A percentile compares a stretch with the other conserved stretches of the same genome.
Conservation (phyloP, 2,329 filamentous ascomycete species). For the Hymenotorrendiella dingleyae region DNA sequence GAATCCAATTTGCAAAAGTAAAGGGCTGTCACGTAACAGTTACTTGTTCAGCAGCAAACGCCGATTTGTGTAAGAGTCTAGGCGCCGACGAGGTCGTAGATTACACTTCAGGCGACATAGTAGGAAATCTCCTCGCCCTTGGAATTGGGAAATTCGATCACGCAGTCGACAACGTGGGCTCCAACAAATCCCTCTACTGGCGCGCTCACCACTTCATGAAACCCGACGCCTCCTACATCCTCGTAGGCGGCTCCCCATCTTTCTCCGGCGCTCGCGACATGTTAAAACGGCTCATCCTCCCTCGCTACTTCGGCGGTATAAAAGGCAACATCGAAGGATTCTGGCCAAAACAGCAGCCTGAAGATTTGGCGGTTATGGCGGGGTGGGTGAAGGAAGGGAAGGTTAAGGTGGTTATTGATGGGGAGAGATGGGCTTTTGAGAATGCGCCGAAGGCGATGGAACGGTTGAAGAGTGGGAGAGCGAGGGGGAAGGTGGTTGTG, state of each 20-base stretch:
- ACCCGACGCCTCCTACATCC: slow-evolving; percentile 10
- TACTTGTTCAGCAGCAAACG: slow-evolving; percentile 52
- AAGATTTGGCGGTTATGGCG: slow-evolving; percentile 44
- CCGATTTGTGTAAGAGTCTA: slow-evolving; percentile 47
- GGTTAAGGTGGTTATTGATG: slow-evolving; percentile 50
- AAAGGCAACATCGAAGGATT: slow-evolving; percentile 40
- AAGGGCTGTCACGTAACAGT: slow-evolving; percentile 52
- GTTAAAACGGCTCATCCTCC: slow-evolving; percentile 10
- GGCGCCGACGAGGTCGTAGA: slow-evolving; percentile 39
- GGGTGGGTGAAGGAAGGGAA: slow-evolving; percentile 53
- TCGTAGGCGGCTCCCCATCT: slow-evolving; percentile 58
- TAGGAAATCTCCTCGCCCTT: slow-evolving; percentile 10
- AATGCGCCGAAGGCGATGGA: slow-evolving; percentile 52
- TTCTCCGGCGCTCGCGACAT: slow-evolving; percentile 17
- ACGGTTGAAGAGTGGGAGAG: slow-evolving; percentile 48
- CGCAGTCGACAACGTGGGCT: slow-evolving; percentile 21
- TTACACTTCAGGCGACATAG: slow-evolving; percentile 10
- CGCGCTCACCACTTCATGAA: slow-evolving; percentile 16
- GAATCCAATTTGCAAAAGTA: slow-evolving; percentile 57
- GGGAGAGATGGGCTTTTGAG: slow-evolving; percentile 47
- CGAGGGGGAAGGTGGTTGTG: slow-evolving; percentile 53
- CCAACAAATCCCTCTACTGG: slow-evolving; percentile 12
- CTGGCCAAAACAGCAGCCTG: slow-evolving; percentile 40
- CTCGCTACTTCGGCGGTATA: slow-evolving; percentile 16
- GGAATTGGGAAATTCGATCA: slow-evolving; percentile 19